Conservation (phyloP, 75 land plant species). For the Sequoia sempervirens region DNA sequence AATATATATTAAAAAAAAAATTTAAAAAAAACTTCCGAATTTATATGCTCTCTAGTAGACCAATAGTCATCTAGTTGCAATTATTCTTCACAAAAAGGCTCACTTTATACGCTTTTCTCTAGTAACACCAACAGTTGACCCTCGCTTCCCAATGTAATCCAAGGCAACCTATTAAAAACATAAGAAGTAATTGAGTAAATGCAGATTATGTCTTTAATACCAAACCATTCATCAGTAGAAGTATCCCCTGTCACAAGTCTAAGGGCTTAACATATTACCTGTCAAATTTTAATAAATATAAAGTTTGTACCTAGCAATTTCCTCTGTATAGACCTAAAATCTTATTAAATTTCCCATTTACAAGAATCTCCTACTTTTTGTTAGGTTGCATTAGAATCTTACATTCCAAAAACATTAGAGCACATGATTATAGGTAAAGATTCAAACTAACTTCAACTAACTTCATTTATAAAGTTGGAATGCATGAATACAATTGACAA, state of each 20-base stretch:
- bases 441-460: not conserved
- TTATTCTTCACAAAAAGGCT: conserved; percentile 3
- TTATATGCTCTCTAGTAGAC: not conserved
- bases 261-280: not conserved
- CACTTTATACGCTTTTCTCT: conserved; percentile 98
- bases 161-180: conserved; percentile 70
- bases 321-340: too few species aligned
- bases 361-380: not conserved
- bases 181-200: not conserved
- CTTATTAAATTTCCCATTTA: not conserved
- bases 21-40: not conserved
- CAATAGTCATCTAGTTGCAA: not conserved
- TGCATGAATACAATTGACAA: not conserved
- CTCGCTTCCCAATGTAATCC: conserved; percentile 98
- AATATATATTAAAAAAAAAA: too few species aligned
- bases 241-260: not conserved
- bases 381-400: too few species aligned
- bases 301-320: not conserved
- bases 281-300: not conserved
- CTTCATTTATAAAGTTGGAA: not conserved
- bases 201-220: not conserved
- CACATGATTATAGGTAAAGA: not conserved
- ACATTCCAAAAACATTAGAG: not conserved
- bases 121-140: conserved; percentile 97
- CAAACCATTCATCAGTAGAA: not conserved